Evolutionary conservation across 495 filamentous ascomycete genomes (phyloP).

Genomic region (Parathielavia hyrcaniae): DNA sequence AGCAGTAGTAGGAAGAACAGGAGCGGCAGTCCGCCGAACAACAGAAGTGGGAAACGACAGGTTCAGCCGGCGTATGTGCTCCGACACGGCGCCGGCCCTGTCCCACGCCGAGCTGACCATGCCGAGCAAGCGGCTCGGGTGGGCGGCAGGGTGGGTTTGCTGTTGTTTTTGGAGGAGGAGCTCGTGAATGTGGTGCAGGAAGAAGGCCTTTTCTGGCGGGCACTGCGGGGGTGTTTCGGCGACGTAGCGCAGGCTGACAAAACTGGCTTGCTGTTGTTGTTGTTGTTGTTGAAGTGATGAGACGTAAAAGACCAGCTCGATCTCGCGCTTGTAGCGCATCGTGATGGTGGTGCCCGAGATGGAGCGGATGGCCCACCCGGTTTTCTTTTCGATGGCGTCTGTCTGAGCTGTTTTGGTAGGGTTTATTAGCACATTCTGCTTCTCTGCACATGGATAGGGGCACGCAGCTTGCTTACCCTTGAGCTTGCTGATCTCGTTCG

Average conservation of each 20-base stretch:
- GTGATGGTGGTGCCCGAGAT: conserved; percentile 55
- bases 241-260: conserved; percentile 51
- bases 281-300: conserved; percentile 45
- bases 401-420: conserved; percentile 51
- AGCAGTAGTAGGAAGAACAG: conserved; percentile 21
- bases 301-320: conserved; percentile 71
- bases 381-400: conserved; percentile 56
- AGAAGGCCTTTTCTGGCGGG: conserved; percentile 61
- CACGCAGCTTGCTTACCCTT: conserved; percentile 51
- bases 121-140: conserved; percentile 49
- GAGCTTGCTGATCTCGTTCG: conserved; percentile 64
- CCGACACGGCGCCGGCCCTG: conserved; percentile 45
- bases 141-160: conserved; percentile 39
- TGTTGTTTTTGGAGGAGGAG: conserved; percentile 46
- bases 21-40: background rate
- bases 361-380: conserved; percentile 75
- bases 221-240: conserved; percentile 39
- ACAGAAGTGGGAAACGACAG: conserved; percentile 47
- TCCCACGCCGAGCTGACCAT: conserved; percentile 57
- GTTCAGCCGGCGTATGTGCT: conserved; percentile 51
- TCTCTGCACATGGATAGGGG: conserved; percentile 8
- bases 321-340: conserved; percentile 70
- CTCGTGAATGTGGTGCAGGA: conserved; percentile 58
- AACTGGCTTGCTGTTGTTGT: conserved; percentile 24
- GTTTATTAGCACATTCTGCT: conserved; percentile 9